Conservation (phyloP, 1,284 basidiomycete species). For the Apiotrichum mycotoxinovorans region DNA sequence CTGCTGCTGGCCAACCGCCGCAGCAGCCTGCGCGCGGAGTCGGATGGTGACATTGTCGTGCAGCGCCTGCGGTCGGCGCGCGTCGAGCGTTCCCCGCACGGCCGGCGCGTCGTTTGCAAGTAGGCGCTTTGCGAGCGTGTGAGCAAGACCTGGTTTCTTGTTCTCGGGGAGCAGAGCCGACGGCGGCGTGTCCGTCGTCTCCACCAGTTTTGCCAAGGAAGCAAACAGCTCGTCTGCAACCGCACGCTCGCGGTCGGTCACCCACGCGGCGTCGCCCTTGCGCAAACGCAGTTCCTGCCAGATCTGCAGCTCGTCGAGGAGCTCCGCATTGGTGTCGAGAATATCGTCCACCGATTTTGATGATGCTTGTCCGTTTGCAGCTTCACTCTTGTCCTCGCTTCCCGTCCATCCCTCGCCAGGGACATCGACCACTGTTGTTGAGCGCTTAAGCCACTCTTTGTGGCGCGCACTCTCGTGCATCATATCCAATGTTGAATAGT, state of each 20-base stretch:
- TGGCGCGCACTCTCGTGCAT: slow-evolving; percentile 39
- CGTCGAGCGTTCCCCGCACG: slow-evolving; percentile 43
- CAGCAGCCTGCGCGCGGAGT: slow-evolving; percentile 13
- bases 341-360: slow-evolving; percentile 24
- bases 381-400: background rate
- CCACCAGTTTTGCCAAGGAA: slow-evolving; percentile 30
- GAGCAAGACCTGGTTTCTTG: slow-evolving; percentile 28
- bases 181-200: slow-evolving; percentile 6
- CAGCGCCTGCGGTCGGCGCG: slow-evolving; percentile 37
- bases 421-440: slow-evolving; percentile 4
- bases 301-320: slow-evolving; percentile 37
- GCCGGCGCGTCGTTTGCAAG: slow-evolving; percentile 23
- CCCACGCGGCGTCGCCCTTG: slow-evolving; percentile 19
- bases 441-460: slow-evolving; percentile 17
- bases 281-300: slow-evolving; percentile 38
- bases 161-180: slow-evolving; percentile 7
- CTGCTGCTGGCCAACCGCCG: slow-evolving; percentile 10
- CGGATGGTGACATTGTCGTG: slow-evolving; percentile 31
- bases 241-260: slow-evolving; percentile 31
- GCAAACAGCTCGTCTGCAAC: slow-evolving; percentile 35
- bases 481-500: slow-evolving; percentile 31
- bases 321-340: slow-evolving; percentile 29
- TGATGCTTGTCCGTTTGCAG: background rate
- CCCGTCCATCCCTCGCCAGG: slow-evolving; percentile 13
- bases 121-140: slow-evolving; percentile 24